These are phyloP conservation scores for Paramecium sexaurelia DNA, from an alignment of 73 alveolate genomes.

Conservation along the genomic window DNA sequence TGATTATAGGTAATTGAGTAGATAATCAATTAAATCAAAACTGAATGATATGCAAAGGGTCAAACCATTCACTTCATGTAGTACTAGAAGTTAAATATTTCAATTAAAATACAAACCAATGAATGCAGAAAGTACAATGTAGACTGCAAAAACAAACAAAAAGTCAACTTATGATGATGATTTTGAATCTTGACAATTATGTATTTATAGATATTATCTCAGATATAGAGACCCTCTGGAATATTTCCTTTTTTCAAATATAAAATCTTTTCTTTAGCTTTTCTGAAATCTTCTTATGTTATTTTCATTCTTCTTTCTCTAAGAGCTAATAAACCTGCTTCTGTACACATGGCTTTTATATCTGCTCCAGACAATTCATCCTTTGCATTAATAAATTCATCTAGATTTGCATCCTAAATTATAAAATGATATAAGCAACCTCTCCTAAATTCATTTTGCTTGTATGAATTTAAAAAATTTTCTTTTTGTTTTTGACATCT, in stretches of 20 bases:
- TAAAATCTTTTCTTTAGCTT: slow-evolving; percentile 98
- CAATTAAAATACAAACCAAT: slow-evolving; percentile 9
- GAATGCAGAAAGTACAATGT: neutral
- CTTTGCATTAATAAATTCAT: slow-evolving; percentile 98
- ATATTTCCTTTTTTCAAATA: slow-evolving; percentile 98
- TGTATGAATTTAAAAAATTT: slow-evolving; percentile 97
- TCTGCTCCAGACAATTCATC: slow-evolving; percentile 99
- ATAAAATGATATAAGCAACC: neutral
- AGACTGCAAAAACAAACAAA: neutral
- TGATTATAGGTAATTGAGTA: neutral
- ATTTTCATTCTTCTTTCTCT: slow-evolving; percentile 99
- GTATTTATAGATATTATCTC: slow-evolving; percentile 65
- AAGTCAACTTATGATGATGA: neutral
- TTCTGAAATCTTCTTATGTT: slow-evolving; percentile 93
- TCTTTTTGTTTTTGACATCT: slow-evolving; percentile 94
- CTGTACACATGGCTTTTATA: slow-evolving; percentile 99
- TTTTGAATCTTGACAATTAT: slow-evolving; percentile 1
- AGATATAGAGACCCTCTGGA: slow-evolving; percentile 98
- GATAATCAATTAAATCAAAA: neutral
- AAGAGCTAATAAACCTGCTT: slow-evolving; percentile 98
- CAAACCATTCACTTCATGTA: slow-evolving; percentile 35
- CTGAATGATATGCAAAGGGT: slow-evolving; percentile 19
- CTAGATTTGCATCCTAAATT: slow-evolving; percentile 93
- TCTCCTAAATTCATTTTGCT: slow-evolving; percentile 96
- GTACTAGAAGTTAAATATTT: slow-evolving; percentile 12